Evolutionary conservation across 495 filamentous ascomycete species (phyloP), one percentile per base, ranked within the genome.

Genomic region (Rusavskia elegans): DNA sequence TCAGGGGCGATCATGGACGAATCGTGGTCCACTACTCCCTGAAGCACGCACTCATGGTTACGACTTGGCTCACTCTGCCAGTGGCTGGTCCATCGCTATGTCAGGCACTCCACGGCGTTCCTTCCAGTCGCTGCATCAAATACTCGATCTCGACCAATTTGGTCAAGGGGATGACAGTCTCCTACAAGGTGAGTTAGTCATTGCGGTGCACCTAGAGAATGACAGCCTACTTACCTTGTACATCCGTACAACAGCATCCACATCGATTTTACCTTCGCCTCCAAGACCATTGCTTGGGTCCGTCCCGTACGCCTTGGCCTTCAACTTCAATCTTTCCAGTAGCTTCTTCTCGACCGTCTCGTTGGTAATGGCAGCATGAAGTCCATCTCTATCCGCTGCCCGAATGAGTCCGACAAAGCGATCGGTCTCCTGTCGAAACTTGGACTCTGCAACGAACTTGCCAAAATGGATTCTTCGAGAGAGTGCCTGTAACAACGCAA

Each of bases 131-230:
- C 65, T 96, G 87, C 84, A 97, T 93, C 40, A 99, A 72, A 60
- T 99, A 99, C 61, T 97, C 89, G 19, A 97, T 85, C 71, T 99
- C 93, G 29, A 99, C 89, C 55, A 89, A 82, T 66, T 97, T 99
- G 25, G 93, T 99, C 63, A 97, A 66, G 2, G 93, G 93, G 53
- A 99, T 99, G 50, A 99, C 89, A 65, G 82, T 87, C 63, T 94
- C 81, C 78, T 82, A 48, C n/a, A 25, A n/a, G 20, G 49, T 66
- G 51, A 65, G 59, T 51, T 63, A 36, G n/a, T 50, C 19, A 13
- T 37, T 19, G 36, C 27, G 16, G 36, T 45, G 10, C n/a, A 37
- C 3, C 14, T 9, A 20, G n/a, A 5, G 25, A 23, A 14, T 14
- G 23, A 21, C 4, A 44, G 19, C 36, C 46, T 53, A 55, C 73